These are phyloP conservation scores for Hymenochaete sp. DNA, from an alignment of 1,284 basidiomycete species.

Conservation along the genomic window DNA sequence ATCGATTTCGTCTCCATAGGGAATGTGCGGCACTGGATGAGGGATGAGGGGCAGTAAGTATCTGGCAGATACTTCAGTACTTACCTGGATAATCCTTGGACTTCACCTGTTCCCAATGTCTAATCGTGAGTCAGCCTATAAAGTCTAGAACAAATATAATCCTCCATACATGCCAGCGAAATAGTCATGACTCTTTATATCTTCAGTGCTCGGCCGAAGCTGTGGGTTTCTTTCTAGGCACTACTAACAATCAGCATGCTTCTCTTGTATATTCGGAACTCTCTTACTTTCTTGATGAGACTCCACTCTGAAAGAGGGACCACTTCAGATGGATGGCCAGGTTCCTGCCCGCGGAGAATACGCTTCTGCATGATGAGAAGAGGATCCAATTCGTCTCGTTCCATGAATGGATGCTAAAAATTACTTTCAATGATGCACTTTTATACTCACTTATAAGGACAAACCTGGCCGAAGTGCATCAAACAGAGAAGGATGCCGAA, in stretches of 20 bases:
- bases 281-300: conserved; percentile 33
- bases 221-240: conserved; percentile 49
- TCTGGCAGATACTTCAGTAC: background rate
- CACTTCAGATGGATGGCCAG: conserved; percentile 23
- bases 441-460: conserved; percentile 1
- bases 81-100: conserved; percentile 9
- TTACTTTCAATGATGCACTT: background rate
- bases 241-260: conserved; percentile 23
- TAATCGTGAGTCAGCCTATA: background rate
- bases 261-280: background rate
- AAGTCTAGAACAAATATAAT: background rate
- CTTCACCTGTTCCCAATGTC: conserved; percentile 13
- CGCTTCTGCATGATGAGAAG: conserved; percentile 21
- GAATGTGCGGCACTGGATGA: conserved; percentile 11
- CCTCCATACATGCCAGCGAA: conserved; percentile 11
- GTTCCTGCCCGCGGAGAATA: conserved; percentile 24
- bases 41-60: background rate
- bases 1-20: conserved; percentile 13
- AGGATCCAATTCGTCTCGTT: conserved; percentile 19
- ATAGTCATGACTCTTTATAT: conserved; percentile 33
- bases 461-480: conserved; percentile 51
- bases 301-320: conserved; percentile 30
- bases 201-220: conserved; percentile 32
- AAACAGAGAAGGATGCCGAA: conserved; percentile 72
- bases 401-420: conserved; percentile 31